These are phyloP conservation scores for Strigomonas culicis DNA, from an alignment of 208 protist species.

Conservation along the genomic window DNA sequence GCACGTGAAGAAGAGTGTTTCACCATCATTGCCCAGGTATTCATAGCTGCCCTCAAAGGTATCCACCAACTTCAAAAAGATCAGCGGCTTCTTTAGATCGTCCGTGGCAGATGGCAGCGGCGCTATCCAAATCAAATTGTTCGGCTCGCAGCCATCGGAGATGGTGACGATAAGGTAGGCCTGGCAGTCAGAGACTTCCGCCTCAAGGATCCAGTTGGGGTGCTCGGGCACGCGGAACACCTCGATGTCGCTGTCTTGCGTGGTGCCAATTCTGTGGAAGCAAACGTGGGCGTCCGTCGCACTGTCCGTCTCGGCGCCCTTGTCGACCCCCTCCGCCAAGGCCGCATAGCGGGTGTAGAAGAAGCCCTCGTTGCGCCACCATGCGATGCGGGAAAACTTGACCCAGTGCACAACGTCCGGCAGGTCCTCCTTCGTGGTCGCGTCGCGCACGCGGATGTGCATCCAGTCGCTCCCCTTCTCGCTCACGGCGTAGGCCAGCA, in stretches of 20 bases:
- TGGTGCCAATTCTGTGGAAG: slow-evolving; percentile 85
- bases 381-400: slow-evolving; percentile 89
- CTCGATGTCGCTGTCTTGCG: slow-evolving; percentile 75
- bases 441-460: slow-evolving; percentile 70
- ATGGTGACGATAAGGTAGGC: slow-evolving; percentile 64
- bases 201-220: slow-evolving; percentile 63
- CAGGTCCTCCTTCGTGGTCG: slow-evolving; percentile 46
- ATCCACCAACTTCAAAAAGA: slow-evolving; percentile 69
- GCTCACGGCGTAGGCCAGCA: slow-evolving; percentile 84
- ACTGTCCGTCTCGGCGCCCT: slow-evolving; percentile 85
- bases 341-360: slow-evolving; percentile 91
- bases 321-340: slow-evolving; percentile 51
- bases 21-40: slow-evolving; percentile 87
- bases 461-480: slow-evolving; percentile 92
- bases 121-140: slow-evolving; percentile 82
- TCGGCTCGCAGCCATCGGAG: slow-evolving; percentile 71
- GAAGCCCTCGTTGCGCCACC: slow-evolving; percentile 85
- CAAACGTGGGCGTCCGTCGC: slow-evolving; percentile 77
- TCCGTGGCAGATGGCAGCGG: slow-evolving; percentile 35
- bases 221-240: slow-evolving; percentile 72
- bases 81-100: slow-evolving; percentile 32
- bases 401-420: slow-evolving; percentile 80
- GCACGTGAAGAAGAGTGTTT: slow-evolving; percentile 84
- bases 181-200: slow-evolving; percentile 79
- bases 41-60: slow-evolving; percentile 86